These are phyloP conservation scores for Leptographium procerum DNA, from an alignment of 2,329 filamentous ascomycete species.

Conservation along the genomic window DNA sequence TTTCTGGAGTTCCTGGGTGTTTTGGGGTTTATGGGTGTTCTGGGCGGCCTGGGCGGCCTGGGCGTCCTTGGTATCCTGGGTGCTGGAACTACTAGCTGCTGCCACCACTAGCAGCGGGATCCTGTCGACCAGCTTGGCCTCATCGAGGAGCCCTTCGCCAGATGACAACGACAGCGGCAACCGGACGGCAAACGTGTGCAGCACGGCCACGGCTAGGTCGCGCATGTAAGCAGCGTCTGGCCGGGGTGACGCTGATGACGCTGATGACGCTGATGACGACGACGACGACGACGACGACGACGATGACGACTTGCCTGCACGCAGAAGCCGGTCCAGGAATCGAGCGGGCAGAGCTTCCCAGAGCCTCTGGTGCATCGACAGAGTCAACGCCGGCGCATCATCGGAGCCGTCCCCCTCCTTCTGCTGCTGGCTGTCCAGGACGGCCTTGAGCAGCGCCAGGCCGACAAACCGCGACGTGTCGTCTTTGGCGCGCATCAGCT, in stretches of 20 bases:
- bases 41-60: no score
- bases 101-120: slow-evolving; percentile 42
- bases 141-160: slow-evolving; percentile 27
- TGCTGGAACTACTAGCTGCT: slow-evolving; percentile 30
- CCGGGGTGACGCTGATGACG: slow-evolving; percentile 14
- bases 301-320: slow-evolving; percentile 27
- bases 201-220: slow-evolving; percentile 48
- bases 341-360: slow-evolving; percentile 51
- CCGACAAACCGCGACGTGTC: slow-evolving; percentile 60
- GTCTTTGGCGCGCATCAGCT: slow-evolving; percentile 46
- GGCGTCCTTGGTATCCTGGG: no score
- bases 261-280: not conserved
- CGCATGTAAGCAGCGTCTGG: slow-evolving; percentile 48
- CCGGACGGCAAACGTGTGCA: slow-evolving; percentile 46
- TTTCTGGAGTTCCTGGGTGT: no score
- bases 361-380: no score
- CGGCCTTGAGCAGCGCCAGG: slow-evolving; percentile 52
- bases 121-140: slow-evolving; percentile 37
- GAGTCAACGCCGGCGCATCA: slow-evolving; percentile 22
- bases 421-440: slow-evolving; percentile 40
- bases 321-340: slow-evolving; percentile 53
- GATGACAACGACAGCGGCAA: slow-evolving; percentile 44
- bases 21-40: no score
- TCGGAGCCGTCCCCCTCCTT: not conserved
- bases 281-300: not conserved